Evolutionary conservation across 495 filamentous ascomycete species (phyloP).

Genomic region (Daldinia caldariorum): DNA sequence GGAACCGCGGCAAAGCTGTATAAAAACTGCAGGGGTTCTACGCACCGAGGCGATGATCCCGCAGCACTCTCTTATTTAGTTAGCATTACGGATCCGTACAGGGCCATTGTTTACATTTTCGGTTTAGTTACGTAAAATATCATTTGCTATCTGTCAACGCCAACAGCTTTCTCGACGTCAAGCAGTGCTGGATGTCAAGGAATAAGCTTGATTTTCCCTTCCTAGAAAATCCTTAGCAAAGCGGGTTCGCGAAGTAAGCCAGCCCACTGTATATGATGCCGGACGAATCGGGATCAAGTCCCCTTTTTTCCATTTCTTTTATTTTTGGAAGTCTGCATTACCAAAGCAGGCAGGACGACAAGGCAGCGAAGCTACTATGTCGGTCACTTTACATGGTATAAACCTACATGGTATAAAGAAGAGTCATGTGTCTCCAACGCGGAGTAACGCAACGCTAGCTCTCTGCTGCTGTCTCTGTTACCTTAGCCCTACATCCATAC

Average conservation of each 20-base stretch:
- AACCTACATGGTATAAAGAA: conserved; percentile 3
- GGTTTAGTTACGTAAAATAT: conserved; percentile 1
- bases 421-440: conserved; percentile 3
- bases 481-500: not conserved
- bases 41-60: not conserved
- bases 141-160: not conserved
- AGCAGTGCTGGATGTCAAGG: not conserved
- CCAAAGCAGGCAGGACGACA: not conserved
- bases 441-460: conserved; percentile 5
- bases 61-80: not conserved
- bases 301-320: not conserved
- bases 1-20: not conserved
- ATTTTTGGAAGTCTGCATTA: conserved; percentile 6
- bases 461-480: conserved; percentile 2
- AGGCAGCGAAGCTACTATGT: not conserved
- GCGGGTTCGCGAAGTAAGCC: not conserved
- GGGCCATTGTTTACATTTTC: not conserved
- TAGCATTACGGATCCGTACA: not conserved
- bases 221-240: not conserved
- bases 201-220: not conserved
- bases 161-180: not conserved
- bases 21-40: not conserved
- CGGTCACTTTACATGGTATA: not conserved
- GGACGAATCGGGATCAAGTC: conserved; percentile 2
- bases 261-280: not conserved